Evolutionary conservation across 345 rosid species (phyloP), one percentile per base, ranked within the genome.

Genomic region (Citrus hindsii): DNA sequence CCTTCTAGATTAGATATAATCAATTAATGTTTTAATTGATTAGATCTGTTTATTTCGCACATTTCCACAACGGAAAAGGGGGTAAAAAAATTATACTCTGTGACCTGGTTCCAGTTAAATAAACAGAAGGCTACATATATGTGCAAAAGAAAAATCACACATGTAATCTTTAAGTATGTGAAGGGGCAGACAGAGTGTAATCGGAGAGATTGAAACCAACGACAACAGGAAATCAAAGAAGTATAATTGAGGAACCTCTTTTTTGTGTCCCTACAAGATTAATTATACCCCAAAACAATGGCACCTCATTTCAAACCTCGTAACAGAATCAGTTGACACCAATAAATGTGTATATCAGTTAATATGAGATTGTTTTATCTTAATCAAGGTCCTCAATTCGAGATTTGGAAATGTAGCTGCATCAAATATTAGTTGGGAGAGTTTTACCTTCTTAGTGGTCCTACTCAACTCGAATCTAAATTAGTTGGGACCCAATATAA

Each of bases 401-500:
- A n/a, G n/a, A n/a, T n/a, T n/a, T n/a, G n/a, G n/a, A n/a, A n/a
- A n/a, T n/a, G n/a, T n/a, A n/a, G n/a, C n/a, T n/a, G n/a, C n/a
- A n/a, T n/a, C n/a, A n/a, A n/a, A n/a, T n/a, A n/a, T n/a, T n/a
- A n/a, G n/a, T n/a, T n/a, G n/a, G n/a, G n/a, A n/a, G n/a, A n/a
- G n/a, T n/a, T n/a, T n/a, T n/a, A n/a, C n/a, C n/a, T 0, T 37
- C 0, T 0, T 37, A 37, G 0, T 37, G 9, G 0, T 37, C 2
- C 2, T 37, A 37, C 9, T 37, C 0, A 7, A 37, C 40, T 37
- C 8, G 0, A 37, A 37, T 37, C 0, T 0, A 37, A 0, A 37
- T 37, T 37, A 37, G 0, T 5, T 2, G 0, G 0, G 9, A 0
- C 0, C 0, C 0, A 37, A 37, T 0, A 0, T 7, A 0, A 37